Percentiles rank a stretch among this genome's conserved stretches.
These are phyloP conservation scores for Annulohypoxylon stygium DNA, from an alignment of 495 filamentous ascomycete species.

Conservation along the genomic window DNA sequence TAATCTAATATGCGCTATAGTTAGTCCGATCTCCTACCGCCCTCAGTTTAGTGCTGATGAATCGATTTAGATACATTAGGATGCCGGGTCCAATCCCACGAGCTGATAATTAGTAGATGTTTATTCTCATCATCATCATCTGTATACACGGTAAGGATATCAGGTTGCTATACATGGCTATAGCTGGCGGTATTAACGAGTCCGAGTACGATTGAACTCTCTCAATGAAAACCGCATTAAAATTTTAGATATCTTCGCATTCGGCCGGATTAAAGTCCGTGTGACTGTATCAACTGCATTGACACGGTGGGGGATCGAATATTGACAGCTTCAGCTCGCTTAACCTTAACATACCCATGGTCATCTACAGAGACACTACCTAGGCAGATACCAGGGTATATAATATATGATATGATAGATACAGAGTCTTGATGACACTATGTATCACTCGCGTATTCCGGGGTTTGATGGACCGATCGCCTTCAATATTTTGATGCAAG, in stretches of 20 bases:
- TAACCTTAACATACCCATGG: not conserved
- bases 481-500: not conserved
- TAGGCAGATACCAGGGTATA: not conserved
- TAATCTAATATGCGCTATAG: not conserved
- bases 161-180: not conserved
- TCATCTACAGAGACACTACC: not conserved
- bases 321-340: not conserved
- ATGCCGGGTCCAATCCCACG: not conserved
- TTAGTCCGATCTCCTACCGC: not conserved
- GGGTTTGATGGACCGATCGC: not conserved
- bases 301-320: not conserved
- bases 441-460: not conserved
- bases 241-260: not conserved
- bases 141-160: not conserved
- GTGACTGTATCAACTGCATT: not conserved
- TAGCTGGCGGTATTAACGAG: not conserved
- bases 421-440: not conserved
- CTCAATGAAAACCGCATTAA: not conserved
- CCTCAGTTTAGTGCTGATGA: conserved; percentile 2
- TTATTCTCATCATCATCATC: not conserved
- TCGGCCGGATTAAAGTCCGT: not conserved
- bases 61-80: not conserved
- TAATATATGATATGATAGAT: not conserved
- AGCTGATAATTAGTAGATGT: not conserved
- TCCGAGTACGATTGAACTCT: not conserved